A percentile compares a stretch with the other conserved stretches of the same genome.
These are phyloP conservation scores for Penicillium parvum DNA, from an alignment of 495 filamentous ascomycete genomes.

Conservation along the genomic window DNA sequence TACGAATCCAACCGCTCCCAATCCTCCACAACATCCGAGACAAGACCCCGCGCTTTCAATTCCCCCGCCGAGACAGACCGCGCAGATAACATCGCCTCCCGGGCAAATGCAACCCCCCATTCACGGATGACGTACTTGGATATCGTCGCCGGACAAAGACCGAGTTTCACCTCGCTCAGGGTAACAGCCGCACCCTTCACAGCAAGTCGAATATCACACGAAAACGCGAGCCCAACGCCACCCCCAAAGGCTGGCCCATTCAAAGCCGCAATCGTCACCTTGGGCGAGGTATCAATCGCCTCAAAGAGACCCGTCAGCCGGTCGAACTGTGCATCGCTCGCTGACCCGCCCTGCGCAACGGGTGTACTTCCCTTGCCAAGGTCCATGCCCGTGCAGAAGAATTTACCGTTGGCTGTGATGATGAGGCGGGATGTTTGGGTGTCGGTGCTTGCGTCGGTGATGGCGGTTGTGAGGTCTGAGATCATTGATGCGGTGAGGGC, in stretches of 20 bases:
- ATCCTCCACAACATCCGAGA: constrained; percentile 14
- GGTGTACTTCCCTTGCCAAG: constrained; percentile 18
- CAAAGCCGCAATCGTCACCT: constrained; percentile 33
- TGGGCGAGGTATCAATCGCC: constrained; percentile 27
- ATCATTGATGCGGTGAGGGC: constrained; percentile 31
- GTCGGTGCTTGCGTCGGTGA: constrained; percentile 18
- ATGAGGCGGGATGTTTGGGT: constrained; percentile 26
- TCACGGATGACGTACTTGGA: constrained; percentile 33
- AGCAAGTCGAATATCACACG: constrained; percentile 32
- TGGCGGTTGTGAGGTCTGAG: constrained; percentile 16
- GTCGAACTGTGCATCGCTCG: constrained; percentile 18
- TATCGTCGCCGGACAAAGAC: constrained; percentile 28
- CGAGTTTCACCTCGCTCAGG: constrained; percentile 32
- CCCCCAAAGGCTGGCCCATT: constrained; percentile 39
- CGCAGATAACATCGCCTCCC: constrained; percentile 30
- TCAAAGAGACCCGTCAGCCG: constrained; percentile 24
- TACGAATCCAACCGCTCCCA: not conserved
- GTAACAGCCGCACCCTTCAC: constrained; percentile 20
- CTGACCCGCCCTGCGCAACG: constrained; percentile 10
- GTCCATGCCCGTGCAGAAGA: constrained; percentile 44
- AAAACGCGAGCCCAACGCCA: constrained; percentile 35
- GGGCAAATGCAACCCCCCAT: constrained; percentile 23
- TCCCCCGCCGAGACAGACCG: constrained; percentile 21
- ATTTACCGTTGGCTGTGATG: constrained; percentile 30
- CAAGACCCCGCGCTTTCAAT: constrained; percentile 15